phyloP scores from a whole-genome alignment of 352 stramenopile genomes.

The Peronosclerospora sorghi region DNA sequence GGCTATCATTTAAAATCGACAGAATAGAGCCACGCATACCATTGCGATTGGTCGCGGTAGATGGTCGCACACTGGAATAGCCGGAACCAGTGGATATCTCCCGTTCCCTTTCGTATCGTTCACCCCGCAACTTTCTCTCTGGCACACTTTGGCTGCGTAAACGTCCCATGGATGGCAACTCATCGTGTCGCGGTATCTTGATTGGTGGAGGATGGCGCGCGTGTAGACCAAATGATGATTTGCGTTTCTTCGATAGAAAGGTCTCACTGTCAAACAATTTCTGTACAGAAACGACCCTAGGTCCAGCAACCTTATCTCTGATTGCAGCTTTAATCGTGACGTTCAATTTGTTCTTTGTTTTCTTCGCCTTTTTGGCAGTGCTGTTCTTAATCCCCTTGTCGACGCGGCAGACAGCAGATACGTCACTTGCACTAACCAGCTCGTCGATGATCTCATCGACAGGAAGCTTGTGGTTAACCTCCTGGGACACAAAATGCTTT shows the following conservation, averaged over 20 bases:
- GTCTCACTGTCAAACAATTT: constrained; percentile 2
- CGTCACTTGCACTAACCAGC: constrained; percentile 6
- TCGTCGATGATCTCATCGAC: constrained; percentile 7
- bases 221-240: constrained; percentile 15
- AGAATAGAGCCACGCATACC: constrained; percentile 56
- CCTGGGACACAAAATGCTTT: constrained; percentile 2
- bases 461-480: constrained; percentile 10
- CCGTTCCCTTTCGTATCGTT: constrained; percentile 13
- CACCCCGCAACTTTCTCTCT: constrained; percentile 18
- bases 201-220: constrained; percentile 38
- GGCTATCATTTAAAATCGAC: constrained; percentile 52
- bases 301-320: background rate
- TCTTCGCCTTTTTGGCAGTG: constrained; percentile 17
- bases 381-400: background rate
- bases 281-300: background rate
- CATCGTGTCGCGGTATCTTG: constrained; percentile 47
- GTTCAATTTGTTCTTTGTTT: constrained; percentile 12
- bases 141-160: constrained; percentile 36
- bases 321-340: constrained; percentile 3
- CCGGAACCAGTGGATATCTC: background rate
- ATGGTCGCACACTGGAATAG: constrained; percentile 22
- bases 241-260: constrained; percentile 22
- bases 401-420: too few relatives aligned
- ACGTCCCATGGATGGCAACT: constrained; percentile 22
- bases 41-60: constrained; percentile 44